Evolutionary conservation across 768 basidiomycete genomes (phyloP), one percentile per base, ranked within the genome.

Genomic region (Tylopilus cervinicoccineus): DNA sequence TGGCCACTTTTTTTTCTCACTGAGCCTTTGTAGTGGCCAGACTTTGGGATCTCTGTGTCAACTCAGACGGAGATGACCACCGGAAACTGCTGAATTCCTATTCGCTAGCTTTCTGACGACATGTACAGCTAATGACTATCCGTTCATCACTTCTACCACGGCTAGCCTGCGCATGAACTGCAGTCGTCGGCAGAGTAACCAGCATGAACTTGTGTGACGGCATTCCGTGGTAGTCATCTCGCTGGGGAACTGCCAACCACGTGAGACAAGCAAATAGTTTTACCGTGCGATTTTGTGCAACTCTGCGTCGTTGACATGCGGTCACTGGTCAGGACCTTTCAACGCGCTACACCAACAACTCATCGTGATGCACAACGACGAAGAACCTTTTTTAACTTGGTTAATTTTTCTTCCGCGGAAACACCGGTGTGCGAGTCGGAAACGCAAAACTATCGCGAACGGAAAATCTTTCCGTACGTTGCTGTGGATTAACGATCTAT

Each of bases 391-490:
- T 81, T 84, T 52, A 76, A 74, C 13, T 65, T 86, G 14, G 75
- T 80, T 14, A 69, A 76, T 45, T 59, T 82, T 22, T 70, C 79
- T 2, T 69, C 71, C 7, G 57, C 76, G 41, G 71, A 74, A 48
- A 58, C 28, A 59, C 56, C n/a, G n/a, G n/a, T n/a, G n/a, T n/a
- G n/a, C n/a, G n/a, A n/a, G 28, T 50, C 60, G 6, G 74, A 76
- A 48, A 58, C 71, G 10, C 86, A 89, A 59, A 78, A 72, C 12
- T 94, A 90, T 60, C 82, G 83, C 59, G 92, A 95, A 61, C 77
- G 80, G 53, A 94, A 88, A 73, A 77, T 93, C 53, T 75, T 97
- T 53, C 92, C 90, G 93, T 96, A 66, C 63, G 90, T 77, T 39
- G n/a, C 20, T 38, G 33, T 39, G 28, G 16, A 41, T 52, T 11